Evolutionary conservation across 1,139 yeast genomes (phyloP), one percentile per base, ranked within the genome.

Genomic region (Yamadazyma mexicana): DNA sequence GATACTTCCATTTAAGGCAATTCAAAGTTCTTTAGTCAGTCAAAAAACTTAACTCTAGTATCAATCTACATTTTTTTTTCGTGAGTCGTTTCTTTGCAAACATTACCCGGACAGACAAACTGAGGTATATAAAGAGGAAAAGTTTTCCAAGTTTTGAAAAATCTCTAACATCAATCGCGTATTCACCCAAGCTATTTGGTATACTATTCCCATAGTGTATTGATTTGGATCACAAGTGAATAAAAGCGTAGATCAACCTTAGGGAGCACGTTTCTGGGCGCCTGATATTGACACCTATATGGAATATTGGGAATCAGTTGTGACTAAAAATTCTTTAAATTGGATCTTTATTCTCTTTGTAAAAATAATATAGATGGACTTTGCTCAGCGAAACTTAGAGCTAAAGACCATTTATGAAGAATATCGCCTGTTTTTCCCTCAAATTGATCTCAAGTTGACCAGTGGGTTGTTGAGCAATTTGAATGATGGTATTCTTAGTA

Each of bases 191-290:
- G 20, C 33, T 26, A 32, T 25, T 33, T 18, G 26, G 27, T 33
- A 17, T 11, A 17, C 27, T 28, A 9, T 16, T 17, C 20, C 17
- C n/a, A 25, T 16, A 23, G 20, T 40, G 41, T 43, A 38, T 42
- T 49, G 48, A 48, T 45, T 38, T 50, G 63, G 61, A 44, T 55
- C 42, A 55, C 55, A 34, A 51, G 62, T 59, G 66, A 48, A 50
- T 47, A 40, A 16, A 66, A 56, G 77, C 76, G 76, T 67, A 72
- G 66, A 72, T 39, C 35, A 58, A 69, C 66, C 67, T 45, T 48
- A 45, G 49, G 73, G 73, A 65, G 77, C 75, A 71, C 77, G 77
- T 71, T 72, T 62, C 77, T 72, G 77, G 77, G 77, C 77, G 76
- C 77, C 77, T 62, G 77, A 60, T 70, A 69, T 69, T 70, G 77